phyloP scores from a whole-genome alignment of 805 yeast genomes.

The Millerago galiae region DNA sequence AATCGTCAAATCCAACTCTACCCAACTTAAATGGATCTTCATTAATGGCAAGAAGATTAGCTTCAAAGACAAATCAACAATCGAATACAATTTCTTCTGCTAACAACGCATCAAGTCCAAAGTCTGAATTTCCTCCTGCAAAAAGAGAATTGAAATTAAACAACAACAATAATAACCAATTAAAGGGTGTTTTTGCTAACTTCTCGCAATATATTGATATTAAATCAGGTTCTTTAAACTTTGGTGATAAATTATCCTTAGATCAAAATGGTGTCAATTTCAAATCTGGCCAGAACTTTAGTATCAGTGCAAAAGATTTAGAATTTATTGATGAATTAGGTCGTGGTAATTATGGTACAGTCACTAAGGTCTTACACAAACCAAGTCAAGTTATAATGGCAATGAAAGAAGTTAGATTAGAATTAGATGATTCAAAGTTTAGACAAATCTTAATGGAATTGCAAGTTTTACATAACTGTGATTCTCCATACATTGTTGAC shows the following conservation, averaged over 20 bases:
- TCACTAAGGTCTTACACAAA: slow-evolving; percentile 83
- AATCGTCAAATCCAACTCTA: slow-evolving; percentile 1
- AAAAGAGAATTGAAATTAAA: not conserved
- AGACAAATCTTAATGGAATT: slow-evolving; percentile 94
- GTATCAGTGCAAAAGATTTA: slow-evolving; percentile 78
- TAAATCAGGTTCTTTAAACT: slow-evolving; percentile 85
- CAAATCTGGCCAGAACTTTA: slow-evolving; percentile 78
- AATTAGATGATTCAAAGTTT: slow-evolving; percentile 88
- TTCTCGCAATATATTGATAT: slow-evolving; percentile 87
- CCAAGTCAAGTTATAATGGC: slow-evolving; percentile 94
- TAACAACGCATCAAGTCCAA: not conserved
- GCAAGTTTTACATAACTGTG: slow-evolving; percentile 87
- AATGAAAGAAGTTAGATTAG: slow-evolving; percentile 92
- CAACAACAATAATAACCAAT: slow-evolving; percentile 19
- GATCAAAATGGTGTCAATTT: slow-evolving; percentile 92
- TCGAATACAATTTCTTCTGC: slow-evolving; percentile 6
- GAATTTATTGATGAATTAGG: slow-evolving; percentile 85
- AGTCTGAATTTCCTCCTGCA: not conserved
- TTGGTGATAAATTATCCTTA: slow-evolving; percentile 88
- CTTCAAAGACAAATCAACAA: slow-evolving; percentile 4
- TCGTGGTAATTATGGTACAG: slow-evolving; percentile 95
- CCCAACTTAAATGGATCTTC: slow-evolving; percentile 5
- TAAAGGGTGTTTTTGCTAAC: slow-evolving; percentile 68
- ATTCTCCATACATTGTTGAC: slow-evolving; percentile 86
- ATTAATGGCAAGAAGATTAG: slow-evolving; percentile 8